Base-by-base conservation (phyloP, 148 eudicot species). In the Pharnaceum exiguum region DNA sequence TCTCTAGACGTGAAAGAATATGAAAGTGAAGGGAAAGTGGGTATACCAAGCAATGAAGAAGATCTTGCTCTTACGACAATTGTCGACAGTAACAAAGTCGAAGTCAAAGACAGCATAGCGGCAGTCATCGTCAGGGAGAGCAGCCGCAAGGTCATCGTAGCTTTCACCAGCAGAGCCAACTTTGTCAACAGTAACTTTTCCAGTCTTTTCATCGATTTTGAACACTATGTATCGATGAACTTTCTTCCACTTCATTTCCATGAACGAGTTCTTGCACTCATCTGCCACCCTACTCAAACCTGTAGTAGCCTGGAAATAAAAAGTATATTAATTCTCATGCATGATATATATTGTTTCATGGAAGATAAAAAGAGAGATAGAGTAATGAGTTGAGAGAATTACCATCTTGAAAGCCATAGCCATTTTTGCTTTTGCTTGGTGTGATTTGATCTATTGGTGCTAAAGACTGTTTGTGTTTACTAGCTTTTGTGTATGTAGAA, bases 351-450 rank as follows among this genome's bases (percentile, higher is more conserved):
- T 32, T 5, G 10, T 31, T 25, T 35, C 35, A 28, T 2, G 16
- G 5, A 3, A 21, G 29, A n/a, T 4, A 12, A 43, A 26, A 25
- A 59, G 51, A 32, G 23, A 28, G 16, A 24, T 63, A 31, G 22
- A 44, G 11, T 25, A 5, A 18, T 15, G 21, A 31, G 35, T 18
- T 27, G 36, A 58, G 16, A 46, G 13, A 2, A 8, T 27, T 86
- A 90, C 97, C 97, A 90, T 90, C 77, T 90, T 86, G 76, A 84
- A 86, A 66, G 97, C 97, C 97, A 90, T 90, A 3, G 97, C 89
- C 97, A 90, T 90, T 38, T 42, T 77, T 51, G 58, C 25, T 48
- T 57, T 6, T 31, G 5, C 8, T 17, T 16, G 17, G 24, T 10
- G n/a, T 15, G 45, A n/a, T 9, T 35, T 4, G 43, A 18, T 46